phyloP scores from a whole-genome alignment of 2,329 filamentous ascomycete species.

The Sporothrix globosa region DNA sequence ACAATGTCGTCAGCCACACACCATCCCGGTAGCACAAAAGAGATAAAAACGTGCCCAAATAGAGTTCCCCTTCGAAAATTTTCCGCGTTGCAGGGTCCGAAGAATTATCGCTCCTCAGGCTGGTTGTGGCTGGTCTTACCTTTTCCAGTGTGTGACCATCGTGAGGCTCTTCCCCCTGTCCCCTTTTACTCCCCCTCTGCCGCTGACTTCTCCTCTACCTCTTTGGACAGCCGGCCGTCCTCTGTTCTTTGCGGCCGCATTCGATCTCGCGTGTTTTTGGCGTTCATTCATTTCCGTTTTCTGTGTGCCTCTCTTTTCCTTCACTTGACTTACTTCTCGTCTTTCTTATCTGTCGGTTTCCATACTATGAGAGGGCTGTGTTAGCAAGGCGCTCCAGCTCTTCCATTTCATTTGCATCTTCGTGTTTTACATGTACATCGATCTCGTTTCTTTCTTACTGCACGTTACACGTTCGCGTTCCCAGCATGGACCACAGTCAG shows the following conservation, averaged over 20 bases:
- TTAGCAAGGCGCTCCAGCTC: too few species aligned
- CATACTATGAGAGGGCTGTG: too few species aligned
- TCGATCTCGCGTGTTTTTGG: background rate
- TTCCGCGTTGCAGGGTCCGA: background rate
- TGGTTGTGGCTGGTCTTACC: background rate
- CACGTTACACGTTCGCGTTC: too few species aligned
- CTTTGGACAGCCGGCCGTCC: slow-evolving; percentile 11
- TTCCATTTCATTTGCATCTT: too few species aligned
- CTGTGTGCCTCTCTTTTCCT: background rate
- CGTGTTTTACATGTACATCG: too few species aligned
- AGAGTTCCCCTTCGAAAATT: background rate
- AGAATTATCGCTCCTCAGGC: background rate
- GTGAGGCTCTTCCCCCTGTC: background rate
- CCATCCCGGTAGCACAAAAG: background rate
- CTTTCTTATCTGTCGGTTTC: too few species aligned
- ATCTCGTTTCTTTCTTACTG: too few species aligned
- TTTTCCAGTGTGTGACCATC: background rate
- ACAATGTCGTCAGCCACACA: too few species aligned
- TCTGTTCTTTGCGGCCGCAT: too few species aligned
- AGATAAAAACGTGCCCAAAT: background rate
- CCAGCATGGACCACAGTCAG: background rate
- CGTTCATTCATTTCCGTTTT: background rate
- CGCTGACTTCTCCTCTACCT: background rate
- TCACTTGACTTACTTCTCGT: too few species aligned
- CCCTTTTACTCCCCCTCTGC: background rate